Base-by-base conservation (phyloP, 2,329 filamentous ascomycete genomes). In the Lachnellula willkommii region DNA sequence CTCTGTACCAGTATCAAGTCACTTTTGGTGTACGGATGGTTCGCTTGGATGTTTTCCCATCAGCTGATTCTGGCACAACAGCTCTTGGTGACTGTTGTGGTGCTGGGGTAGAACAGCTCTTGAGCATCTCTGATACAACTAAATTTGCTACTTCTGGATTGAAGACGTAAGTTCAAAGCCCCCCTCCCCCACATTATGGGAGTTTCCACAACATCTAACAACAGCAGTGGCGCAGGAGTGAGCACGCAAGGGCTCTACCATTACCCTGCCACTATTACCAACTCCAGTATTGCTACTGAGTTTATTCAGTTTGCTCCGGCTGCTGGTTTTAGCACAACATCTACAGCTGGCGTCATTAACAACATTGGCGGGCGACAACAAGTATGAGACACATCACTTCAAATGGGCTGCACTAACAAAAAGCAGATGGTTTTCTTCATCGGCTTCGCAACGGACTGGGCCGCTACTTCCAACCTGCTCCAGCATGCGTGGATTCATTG, bases 401-500 rank as follows among this genome's bases (percentile, higher is more conserved):
- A 28, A 17, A 17, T 35, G 17, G 47, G 7, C 1, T 9, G n/a
- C 8, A 40, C 5, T 12, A 26, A 40, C 39, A 24, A 46, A 8
- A 11, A 28, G n/a, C 26, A 65, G 69, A 82, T 85, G 79, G 81
- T 77, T 3, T 84, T 79, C 72, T 84, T 84, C 70, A 76, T 79
- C 52, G 70, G 72, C 15, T 83, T 80, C 51, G 72, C 71, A 11
- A 70, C 70, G 22, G 71, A 72, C 50, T 75, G 73, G 74, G 71
- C 67, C 57, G 62, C 75, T 14, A 77, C 80, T 2, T 81, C 79
- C 63, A 83, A 76, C 67, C 82, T 77, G 63, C 68, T 84, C 49
- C 81, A 84, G 68, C 82, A 85, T 68, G 74, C 81, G 11, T 84
- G 79, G 75, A 84, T 85, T 57, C 77, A 77, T 62, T 85, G 81